Conservation (phyloP, 805 yeast genomes). For the Kodamaea jinghongensis region DNA sequence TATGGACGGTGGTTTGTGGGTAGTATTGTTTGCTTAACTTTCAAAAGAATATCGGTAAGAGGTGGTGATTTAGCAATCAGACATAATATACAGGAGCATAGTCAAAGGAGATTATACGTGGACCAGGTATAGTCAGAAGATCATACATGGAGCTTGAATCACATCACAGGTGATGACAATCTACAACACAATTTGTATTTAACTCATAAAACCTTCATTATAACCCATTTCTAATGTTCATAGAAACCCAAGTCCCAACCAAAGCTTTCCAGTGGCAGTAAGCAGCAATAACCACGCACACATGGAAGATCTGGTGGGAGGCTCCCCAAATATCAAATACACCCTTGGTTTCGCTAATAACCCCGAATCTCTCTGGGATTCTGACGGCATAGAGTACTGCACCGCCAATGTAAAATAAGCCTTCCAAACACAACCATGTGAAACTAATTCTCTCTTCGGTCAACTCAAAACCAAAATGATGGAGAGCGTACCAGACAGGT, state of each 20-base stretch:
- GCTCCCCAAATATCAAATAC: conserved; percentile 68
- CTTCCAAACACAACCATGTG: conserved; percentile 66
- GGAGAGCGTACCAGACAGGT: conserved; percentile 58
- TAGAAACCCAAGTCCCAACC: background rate
- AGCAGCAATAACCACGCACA: conserved; percentile 75
- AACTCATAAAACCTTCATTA: too few relatives aligned
- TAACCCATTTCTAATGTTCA: background rate
- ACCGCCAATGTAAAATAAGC: conserved; percentile 70
- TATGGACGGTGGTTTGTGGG: too few relatives aligned
- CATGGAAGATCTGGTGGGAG: conserved; percentile 83
- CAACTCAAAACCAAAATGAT: conserved; percentile 46
- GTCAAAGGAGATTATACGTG: too few relatives aligned
- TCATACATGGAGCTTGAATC: too few relatives aligned
- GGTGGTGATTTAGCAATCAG: too few relatives aligned
- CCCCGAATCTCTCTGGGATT: conserved; percentile 65
- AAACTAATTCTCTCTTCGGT: conserved; percentile 53
- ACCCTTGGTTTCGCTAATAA: conserved; percentile 25
- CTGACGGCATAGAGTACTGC: conserved; percentile 77
- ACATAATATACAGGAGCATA: too few relatives aligned
- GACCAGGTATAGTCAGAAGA: too few relatives aligned
- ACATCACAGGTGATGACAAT: too few relatives aligned
- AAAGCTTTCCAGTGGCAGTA: conserved; percentile 68
- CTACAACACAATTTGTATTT: background rate
- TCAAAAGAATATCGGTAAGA: too few relatives aligned
- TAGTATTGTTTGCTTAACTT: too few relatives aligned